Base-by-base conservation (phyloP, 179 eudicot species). In the Carnegiea gigantea region DNA sequence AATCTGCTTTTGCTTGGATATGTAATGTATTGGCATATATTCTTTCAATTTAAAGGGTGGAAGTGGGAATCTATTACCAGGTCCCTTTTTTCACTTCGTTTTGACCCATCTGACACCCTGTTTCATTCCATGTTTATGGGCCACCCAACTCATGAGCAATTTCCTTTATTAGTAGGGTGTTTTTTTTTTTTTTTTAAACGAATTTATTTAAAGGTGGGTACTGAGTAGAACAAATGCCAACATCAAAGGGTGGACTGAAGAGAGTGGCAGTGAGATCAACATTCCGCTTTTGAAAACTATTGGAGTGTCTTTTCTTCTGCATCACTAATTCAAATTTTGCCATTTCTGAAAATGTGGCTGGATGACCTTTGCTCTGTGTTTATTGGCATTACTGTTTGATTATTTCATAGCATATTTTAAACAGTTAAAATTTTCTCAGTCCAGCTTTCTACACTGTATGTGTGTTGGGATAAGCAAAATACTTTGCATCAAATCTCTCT, bases 311-410 rank as follows among this genome's bases (percentile, higher is more conserved):
- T 68, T 26, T 26, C 73, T 30, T 68, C 10, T 30, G 40, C 40
- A 1, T 68, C 33, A n/a, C 70, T 64, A 7, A 8, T 15, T n/a
- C 64, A 64, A 23, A 64, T 26, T 10, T 0, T 30, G 73, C 23
- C 40, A 70, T 70, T 15, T 70, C 73, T 70, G 46, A 70, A 30
- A 70, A 26, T 70, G 73, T 70, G 73, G 33, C 9, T 70, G 46
- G 46, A 14, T 70, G 73, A 11, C 0, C 2, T 70, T 36, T 70
- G 73, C n/a, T 70, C 44, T 15, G n/a, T 30, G 33, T 57, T 5
- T n/a, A 24, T 62, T 7, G 10, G 28, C 68, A 62, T 62, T 24
- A 7, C 6, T 62, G 30, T 1, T 62, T 24, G 30, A 62, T 11
- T n/a, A 6, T 24, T 23, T 62, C 30, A 62, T 3, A 57, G 4